Evolutionary conservation across 2,329 filamentous ascomycete genomes (phyloP).

Genomic region (Trichophaea hybrida): DNA sequence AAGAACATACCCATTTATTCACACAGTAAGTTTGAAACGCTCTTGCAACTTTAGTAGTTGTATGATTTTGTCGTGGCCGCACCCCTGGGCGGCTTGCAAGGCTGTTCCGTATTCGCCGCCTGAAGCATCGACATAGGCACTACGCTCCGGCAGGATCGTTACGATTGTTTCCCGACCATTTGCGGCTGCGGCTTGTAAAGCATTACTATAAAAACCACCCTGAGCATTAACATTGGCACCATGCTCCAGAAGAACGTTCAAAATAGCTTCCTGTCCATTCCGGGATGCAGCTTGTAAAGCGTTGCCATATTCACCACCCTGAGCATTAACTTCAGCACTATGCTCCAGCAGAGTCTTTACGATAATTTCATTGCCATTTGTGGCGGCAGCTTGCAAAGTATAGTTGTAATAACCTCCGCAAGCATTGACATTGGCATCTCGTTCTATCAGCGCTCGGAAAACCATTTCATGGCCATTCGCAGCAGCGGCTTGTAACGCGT

Average conservation of each 20-base stretch:
- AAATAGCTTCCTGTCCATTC: not conserved
- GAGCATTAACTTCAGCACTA: not conserved
- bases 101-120: constrained; percentile 23
- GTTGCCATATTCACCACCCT: not conserved
- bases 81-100: constrained; percentile 11
- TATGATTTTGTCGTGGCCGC: no score
- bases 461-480: constrained; percentile 24
- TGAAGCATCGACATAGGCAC: constrained; percentile 24
- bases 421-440: not conserved
- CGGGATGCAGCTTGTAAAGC: not conserved
- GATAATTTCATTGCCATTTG: not conserved
- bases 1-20: no score
- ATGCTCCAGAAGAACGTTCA: not conserved
- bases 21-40: no score
- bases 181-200: not conserved
- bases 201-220: not conserved
- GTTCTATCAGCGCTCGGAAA: constrained; percentile 10
- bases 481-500: constrained; percentile 26
- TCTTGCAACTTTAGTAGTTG: no score
- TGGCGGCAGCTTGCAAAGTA: not conserved
- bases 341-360: not conserved
- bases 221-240: not conserved
- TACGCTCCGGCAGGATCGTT: not conserved
- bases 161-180: no score
- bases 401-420: not conserved